A percentile compares a stretch with the other conserved stretches of the same genome.
phyloP scores from a whole-genome alignment of 106 monocot species.

The Dactylorhiza incarnata region DNA sequence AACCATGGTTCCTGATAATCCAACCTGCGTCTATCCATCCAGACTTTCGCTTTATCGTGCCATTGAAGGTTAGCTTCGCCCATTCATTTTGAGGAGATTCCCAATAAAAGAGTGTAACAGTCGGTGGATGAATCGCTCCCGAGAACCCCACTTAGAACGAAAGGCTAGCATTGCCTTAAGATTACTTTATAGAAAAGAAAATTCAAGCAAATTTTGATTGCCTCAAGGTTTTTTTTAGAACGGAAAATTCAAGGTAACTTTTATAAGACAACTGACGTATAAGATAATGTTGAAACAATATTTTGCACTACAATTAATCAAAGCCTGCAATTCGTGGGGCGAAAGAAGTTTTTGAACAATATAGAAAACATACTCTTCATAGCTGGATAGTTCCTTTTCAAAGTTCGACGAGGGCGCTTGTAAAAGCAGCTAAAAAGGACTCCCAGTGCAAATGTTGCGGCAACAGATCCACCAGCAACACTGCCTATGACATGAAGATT shows the following conservation, averaged over 20 bases:
- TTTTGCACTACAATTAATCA: not conserved
- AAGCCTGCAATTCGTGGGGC: not conserved
- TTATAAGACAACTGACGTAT: not conserved
- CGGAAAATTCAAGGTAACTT: not conserved
- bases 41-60: too few species aligned
- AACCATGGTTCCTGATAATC: too few species aligned
- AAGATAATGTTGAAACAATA: not conserved
- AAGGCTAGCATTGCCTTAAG: too few species aligned
- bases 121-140: too few species aligned
- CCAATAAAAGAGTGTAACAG: too few species aligned
- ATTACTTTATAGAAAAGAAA: too few species aligned
- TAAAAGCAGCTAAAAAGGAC: conserved; percentile 41
- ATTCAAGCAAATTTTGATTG: too few species aligned
- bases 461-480: conserved; percentile 45
- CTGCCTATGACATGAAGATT: conserved; percentile 17
- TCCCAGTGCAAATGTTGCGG: conserved; percentile 23
- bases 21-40: too few species aligned
- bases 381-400: conserved; percentile 6
- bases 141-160: too few species aligned
- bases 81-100: too few species aligned
- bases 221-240: not conserved
- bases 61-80: too few species aligned
- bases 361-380: conserved; percentile 29
- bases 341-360: not conserved
- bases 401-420: conserved; percentile 17